Evolutionary conservation across 2,329 filamentous ascomycete species (phyloP).

Genomic region (Venturia effusa): DNA sequence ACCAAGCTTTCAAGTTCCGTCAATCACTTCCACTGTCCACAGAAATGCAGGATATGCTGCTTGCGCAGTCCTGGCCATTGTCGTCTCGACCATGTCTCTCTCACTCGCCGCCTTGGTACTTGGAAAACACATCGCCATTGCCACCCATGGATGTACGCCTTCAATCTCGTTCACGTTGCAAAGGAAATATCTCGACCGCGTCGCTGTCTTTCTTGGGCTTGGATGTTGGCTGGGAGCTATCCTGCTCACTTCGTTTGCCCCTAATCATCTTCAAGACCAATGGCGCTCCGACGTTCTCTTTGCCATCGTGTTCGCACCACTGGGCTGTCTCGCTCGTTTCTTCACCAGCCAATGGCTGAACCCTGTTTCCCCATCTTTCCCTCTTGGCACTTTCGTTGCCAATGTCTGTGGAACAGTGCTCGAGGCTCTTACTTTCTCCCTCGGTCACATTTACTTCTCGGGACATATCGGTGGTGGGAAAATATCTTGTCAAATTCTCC

Average conservation of each 20-base stretch:
- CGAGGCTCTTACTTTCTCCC: conserved; percentile 65
- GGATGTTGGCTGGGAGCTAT: conserved; percentile 68
- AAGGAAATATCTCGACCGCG: conserved; percentile 49
- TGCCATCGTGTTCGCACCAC: conserved; percentile 68
- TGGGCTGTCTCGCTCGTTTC: conserved; percentile 51
- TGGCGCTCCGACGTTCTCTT: conserved; percentile 74
- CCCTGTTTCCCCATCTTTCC: conserved; percentile 60
- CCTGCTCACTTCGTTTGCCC: conserved; percentile 51
- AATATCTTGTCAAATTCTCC: conserved; percentile 56
- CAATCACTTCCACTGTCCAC: too few species aligned
- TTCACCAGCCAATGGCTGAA: conserved; percentile 23
- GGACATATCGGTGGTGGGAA: conserved; percentile 27
- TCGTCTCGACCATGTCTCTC: too few species aligned
- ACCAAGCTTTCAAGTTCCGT: too few species aligned
- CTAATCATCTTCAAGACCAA: conserved; percentile 50
- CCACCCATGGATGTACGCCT: conserved; percentile 47
- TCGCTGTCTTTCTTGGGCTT: conserved; percentile 52
- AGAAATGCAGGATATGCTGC: too few species aligned
- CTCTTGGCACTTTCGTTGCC: conserved; percentile 73
- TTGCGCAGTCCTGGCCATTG: too few species aligned
- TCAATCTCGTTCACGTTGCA: conserved; percentile 35
- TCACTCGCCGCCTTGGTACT: conserved; percentile 58
- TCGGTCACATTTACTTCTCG: conserved; percentile 45
- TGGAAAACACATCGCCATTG: conserved; percentile 67
- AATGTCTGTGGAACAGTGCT: conserved; percentile 70